Conservation (phyloP, 768 basidiomycete genomes). For the Kwoniella dendrophila region DNA sequence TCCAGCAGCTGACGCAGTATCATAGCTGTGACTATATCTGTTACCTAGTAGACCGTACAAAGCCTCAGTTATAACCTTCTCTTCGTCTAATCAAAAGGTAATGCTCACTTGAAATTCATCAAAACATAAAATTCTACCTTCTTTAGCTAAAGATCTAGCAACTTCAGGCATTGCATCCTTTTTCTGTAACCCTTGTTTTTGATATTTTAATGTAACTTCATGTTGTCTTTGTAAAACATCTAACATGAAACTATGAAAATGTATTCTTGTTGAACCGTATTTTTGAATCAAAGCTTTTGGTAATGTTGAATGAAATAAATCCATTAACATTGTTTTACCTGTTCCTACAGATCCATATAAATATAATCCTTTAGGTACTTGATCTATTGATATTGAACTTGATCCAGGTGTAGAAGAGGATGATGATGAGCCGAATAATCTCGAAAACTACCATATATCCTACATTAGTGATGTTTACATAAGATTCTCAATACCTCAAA, state of each 20-base stretch:
- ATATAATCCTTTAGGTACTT: constrained; percentile 83
- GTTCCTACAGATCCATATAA: constrained; percentile 96
- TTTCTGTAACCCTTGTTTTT: constrained; percentile 62
- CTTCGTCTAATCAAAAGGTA: too few species aligned
- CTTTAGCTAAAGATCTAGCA: constrained; percentile 78
- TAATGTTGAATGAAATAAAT: constrained; percentile 86
- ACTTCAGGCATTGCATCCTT: constrained; percentile 86
- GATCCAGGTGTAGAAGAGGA: constrained; percentile 25
- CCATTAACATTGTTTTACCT: constrained; percentile 97
- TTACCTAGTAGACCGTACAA: constrained; percentile 65
- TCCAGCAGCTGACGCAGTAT: constrained; percentile 88
- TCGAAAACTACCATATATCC: constrained; percentile 27
- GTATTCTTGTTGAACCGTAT: constrained; percentile 64
- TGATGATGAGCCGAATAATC: constrained; percentile 29
- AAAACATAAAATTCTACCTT: constrained; percentile 86
- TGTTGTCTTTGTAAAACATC: constrained; percentile 84
- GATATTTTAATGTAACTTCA: constrained; percentile 32
- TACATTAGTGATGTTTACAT: constrained; percentile 4
- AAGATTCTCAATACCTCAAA: constrained; percentile 24
- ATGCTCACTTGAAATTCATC: constrained; percentile 99
- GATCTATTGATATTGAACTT: constrained; percentile 59
- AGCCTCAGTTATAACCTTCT: too few species aligned
- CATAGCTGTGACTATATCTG: constrained; percentile 98
- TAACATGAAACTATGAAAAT: constrained; percentile 99
- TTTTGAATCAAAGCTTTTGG: constrained; percentile 28